These are phyloP conservation scores for Takashimella tepidaria DNA, from an alignment of 1,284 basidiomycete genomes.

Conservation along the genomic window DNA sequence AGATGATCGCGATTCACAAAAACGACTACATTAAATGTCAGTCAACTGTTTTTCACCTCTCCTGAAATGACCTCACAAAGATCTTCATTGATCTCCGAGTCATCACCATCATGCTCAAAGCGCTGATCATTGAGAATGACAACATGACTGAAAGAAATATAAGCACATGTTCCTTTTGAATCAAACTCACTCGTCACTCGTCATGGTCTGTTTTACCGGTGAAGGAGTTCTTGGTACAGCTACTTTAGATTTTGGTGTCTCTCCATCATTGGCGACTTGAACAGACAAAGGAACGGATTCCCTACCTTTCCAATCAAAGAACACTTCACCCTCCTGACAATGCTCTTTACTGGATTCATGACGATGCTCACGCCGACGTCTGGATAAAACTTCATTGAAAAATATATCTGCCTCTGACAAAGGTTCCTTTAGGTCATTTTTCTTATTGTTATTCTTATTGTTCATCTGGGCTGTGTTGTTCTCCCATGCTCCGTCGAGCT, in stretches of 20 bases:
- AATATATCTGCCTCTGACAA: neutral
- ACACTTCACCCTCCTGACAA: neutral
- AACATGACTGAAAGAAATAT: too few species aligned
- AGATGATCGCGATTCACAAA: neutral
- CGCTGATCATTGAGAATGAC: neutral
- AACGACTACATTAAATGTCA: neutral
- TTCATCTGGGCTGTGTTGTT: too few species aligned
- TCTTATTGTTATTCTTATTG: too few species aligned
- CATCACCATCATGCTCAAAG: neutral
- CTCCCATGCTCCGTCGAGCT: too few species aligned
- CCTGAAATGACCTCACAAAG: neutral
- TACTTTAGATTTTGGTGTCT: conserved; percentile 23
- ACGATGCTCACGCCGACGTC: too few species aligned
- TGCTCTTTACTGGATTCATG: too few species aligned
- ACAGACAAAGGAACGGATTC: too few species aligned
- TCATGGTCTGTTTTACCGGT: conserved; percentile 1
- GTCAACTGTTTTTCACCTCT: too few species aligned
- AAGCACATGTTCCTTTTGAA: too few species aligned
- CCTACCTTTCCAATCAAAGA: neutral
- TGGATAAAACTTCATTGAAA: neutral
- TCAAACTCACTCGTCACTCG: neutral
- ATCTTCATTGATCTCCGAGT: neutral
- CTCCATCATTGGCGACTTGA: neutral
- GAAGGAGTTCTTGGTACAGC: conserved; percentile 18
- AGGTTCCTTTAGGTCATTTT: too few species aligned